These are phyloP conservation scores for Fragaria vesca DNA, from an alignment of 306 rosid genomes.

Conservation along the genomic window DNA sequence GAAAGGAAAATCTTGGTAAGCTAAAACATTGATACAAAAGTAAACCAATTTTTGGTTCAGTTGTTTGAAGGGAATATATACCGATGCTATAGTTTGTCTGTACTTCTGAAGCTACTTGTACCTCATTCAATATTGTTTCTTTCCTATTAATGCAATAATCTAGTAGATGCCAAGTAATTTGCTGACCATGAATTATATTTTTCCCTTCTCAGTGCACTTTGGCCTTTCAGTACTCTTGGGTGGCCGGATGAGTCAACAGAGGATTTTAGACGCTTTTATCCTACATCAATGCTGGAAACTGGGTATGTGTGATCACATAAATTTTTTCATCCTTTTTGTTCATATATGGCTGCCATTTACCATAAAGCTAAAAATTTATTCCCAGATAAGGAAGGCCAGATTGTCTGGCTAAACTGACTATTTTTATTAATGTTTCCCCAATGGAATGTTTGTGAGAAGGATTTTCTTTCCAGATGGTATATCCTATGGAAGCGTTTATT, in stretches of 20 bases:
- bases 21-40: not conserved
- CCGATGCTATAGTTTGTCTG: not conserved
- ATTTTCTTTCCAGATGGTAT: not conserved
- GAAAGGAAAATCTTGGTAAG: not conserved
- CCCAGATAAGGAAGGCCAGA: not conserved
- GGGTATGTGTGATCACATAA: constrained; percentile 57
- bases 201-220: constrained; percentile 62
- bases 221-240: constrained; percentile 99
- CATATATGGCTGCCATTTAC: not conserved
- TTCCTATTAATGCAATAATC: not conserved
- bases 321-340: constrained; percentile 10
- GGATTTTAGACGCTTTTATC: constrained; percentile 82
- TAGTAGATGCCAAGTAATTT: constrained; percentile 10
- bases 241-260: constrained; percentile 84
- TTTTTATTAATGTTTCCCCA: not conserved
- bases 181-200: constrained; percentile 4
- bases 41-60: not conserved
- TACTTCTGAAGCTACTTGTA: not conserved
- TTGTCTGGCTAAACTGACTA: not conserved
- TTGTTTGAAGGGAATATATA: not conserved
- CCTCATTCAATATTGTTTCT: not conserved
- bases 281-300: constrained; percentile 96
- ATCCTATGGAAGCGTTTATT: not conserved
- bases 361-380: not conserved
- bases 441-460: not conserved